A percentile compares a stretch with the other conserved stretches of the same genome.
Evolutionary conservation across 495 filamentous ascomycete species (phyloP).

Genomic region (Hypomontagnella submonticulosa): DNA sequence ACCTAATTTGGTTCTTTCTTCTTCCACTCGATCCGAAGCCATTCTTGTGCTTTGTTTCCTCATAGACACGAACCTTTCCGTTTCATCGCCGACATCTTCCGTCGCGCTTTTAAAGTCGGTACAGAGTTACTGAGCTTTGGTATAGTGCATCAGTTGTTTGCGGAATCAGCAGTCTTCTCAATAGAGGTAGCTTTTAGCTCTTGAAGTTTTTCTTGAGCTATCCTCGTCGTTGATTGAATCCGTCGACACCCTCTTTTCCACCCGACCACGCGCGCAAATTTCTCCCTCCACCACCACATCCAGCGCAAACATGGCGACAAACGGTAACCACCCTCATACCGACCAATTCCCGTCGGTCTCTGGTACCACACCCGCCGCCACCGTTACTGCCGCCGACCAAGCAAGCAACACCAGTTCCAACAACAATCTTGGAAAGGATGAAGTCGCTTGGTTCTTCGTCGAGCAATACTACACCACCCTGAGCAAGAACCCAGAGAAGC

Average conservation of each 20-base stretch:
- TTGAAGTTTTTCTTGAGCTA: conserved; percentile 18
- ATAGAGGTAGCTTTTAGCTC: conserved; percentile 14
- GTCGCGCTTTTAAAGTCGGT: conserved; percentile 23
- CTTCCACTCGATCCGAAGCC: conserved; percentile 11
- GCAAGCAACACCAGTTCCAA: conserved; percentile 33
- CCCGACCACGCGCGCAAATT: conserved; percentile 37
- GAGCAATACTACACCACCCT: conserved; percentile 99
- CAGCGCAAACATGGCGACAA: conserved; percentile 60
- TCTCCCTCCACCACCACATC: conserved; percentile 4
- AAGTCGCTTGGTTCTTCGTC: conserved; percentile 99
- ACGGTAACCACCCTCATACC: conserved; percentile 55
- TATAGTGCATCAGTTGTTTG: conserved; percentile 25
- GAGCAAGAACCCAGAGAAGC: conserved; percentile 91
- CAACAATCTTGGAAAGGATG: conserved; percentile 71
- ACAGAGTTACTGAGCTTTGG: conserved; percentile 11
- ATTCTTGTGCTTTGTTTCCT: conserved; percentile 19
- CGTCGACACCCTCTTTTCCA: conserved; percentile 23
- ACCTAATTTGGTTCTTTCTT: conserved; percentile 24
- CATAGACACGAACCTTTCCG: conserved; percentile 11
- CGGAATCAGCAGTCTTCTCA: conserved; percentile 16
- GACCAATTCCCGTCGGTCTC: conserved; percentile 51
- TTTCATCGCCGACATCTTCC: conserved; percentile 8
- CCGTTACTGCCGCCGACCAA: conserved; percentile 26
- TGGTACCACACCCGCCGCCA: conserved; percentile 35
- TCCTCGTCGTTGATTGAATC: conserved; percentile 7